Conservation (phyloP, 2,329 filamentous ascomycete species). For the Nigrograna mackinnonii region DNA sequence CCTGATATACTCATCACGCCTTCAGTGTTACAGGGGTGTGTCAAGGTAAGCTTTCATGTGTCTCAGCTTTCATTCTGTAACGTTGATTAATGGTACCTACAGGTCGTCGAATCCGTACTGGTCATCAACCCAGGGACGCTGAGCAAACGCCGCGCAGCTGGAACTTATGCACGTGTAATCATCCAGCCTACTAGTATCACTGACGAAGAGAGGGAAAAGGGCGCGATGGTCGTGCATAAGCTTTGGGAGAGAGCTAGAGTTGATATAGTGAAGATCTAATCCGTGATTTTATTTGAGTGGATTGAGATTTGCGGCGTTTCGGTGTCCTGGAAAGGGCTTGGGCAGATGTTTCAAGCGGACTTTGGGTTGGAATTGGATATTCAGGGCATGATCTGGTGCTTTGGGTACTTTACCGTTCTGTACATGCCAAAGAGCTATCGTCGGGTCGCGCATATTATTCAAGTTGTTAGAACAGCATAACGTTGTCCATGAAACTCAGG, state of each 20-base stretch:
- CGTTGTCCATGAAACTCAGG: too few relatives aligned
- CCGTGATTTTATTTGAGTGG: background rate
- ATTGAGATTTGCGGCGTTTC: slow-evolving; percentile 1
- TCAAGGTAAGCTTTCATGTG: slow-evolving; percentile 65
- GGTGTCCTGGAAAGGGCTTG: background rate
- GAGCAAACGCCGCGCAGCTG: slow-evolving; percentile 81
- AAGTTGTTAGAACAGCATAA: too few relatives aligned
- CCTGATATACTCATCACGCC: slow-evolving; percentile 86
- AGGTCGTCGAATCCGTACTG: slow-evolving; percentile 90
- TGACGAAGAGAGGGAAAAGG: slow-evolving; percentile 60
- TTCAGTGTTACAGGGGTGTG: slow-evolving; percentile 82
- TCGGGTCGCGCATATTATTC: background rate
- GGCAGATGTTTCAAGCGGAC: background rate
- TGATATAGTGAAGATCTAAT: slow-evolving; percentile 76
- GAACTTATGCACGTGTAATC: slow-evolving; percentile 82
- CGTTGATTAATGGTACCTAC: slow-evolving; percentile 12
- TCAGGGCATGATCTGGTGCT: background rate
- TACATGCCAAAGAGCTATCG: background rate
- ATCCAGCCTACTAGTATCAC: slow-evolving; percentile 67
- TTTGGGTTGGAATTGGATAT: background rate
- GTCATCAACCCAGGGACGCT: slow-evolving; percentile 88
- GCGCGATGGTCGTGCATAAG: slow-evolving; percentile 67
- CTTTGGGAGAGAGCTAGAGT: slow-evolving; percentile 83
- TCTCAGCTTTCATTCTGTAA: background rate
- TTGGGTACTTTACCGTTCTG: background rate